Evolutionary conservation across 2,329 filamentous ascomycete species (phyloP), one percentile per base, ranked within the genome.

Genomic region (Botrytis hyacinthi): DNA sequence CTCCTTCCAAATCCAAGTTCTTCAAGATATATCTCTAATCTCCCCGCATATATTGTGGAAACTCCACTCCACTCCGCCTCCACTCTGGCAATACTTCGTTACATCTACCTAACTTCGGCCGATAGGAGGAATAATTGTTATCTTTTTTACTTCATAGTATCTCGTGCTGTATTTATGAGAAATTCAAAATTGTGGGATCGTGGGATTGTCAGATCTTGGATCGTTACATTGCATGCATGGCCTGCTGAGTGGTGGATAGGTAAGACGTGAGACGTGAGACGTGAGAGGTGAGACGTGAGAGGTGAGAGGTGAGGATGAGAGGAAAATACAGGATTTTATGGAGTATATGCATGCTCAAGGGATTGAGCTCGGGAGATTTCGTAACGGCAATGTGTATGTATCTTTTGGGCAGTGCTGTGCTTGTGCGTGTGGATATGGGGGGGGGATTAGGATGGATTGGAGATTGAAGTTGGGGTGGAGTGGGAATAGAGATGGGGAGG

Each of bases 11-110:
- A 57, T 57, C n/a, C 14, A 29, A 29, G 14, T 57, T 32, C n/a
- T 29, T 29, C 14, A 29, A 57, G 1, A 57, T 29, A 57, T 32
- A 18, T 57, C 29, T 57, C 20, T 48, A 37, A 66, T 37, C 32
- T 37, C 32, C 46, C 65, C 32, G 65, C 65, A 67, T 67, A 20
- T 37, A 67, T 40, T 54, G 32, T 37, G 46, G 65, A 35, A 54
- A 67, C 26, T 67, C 44, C 32, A 35, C 44, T 35, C 22, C 32
- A 37, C 44, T 16, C 48, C 65, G 29, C 51, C 51, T 57, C 51
- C 51, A 57, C 51, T 57, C 51, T 29, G 51, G n/a, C 51, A 57
- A 29, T 57, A 57, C n/a, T 29, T 57, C 51, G 51, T 29, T 57
- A 57, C 51, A 18, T 57, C 51, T 32, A 57, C n/a, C 16, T 29